A percentile compares a stretch with the other conserved stretches of the same genome.
These are phyloP conservation scores for Phyllosticta paracitricarpa DNA, from an alignment of 2,329 filamentous ascomycete genomes.

Conservation along the genomic window DNA sequence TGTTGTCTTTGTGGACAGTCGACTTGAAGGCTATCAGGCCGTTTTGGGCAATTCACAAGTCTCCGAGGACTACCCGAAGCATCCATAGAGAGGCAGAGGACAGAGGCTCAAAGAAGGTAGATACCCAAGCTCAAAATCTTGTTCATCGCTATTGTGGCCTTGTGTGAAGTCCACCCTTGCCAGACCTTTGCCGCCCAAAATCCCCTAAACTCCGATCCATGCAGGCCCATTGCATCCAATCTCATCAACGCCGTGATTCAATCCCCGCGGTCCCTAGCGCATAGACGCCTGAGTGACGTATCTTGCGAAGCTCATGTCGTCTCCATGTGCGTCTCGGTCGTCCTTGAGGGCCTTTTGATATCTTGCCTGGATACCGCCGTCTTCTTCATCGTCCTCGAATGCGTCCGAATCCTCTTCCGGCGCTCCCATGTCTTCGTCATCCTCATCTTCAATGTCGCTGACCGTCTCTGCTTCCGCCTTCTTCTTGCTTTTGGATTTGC, in stretches of 20 bases:
- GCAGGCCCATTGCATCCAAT: not conserved
- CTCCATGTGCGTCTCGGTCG: slow-evolving; percentile 26
- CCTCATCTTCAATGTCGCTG: slow-evolving; percentile 43
- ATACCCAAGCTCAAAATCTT: not conserved
- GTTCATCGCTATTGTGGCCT: not conserved
- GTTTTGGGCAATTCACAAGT: not conserved
- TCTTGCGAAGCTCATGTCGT: slow-evolving; percentile 43
- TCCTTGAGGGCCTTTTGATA: slow-evolving; percentile 67
- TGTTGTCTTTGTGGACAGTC: not conserved
- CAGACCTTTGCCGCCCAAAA: not conserved
- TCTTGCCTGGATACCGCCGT: slow-evolving; percentile 58
- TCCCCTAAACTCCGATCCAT: slow-evolving; percentile 1
- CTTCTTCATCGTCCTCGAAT: slow-evolving; percentile 42
- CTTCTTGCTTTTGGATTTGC: slow-evolving; percentile 22
- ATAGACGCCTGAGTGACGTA: slow-evolving; percentile 32
- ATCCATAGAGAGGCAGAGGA: not conserved
- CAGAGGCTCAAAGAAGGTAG: no score
- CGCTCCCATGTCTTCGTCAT: slow-evolving; percentile 38
- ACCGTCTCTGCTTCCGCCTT: slow-evolving; percentile 41
- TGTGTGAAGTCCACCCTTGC: not conserved
- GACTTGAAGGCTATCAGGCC: not conserved
- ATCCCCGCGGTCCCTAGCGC: not conserved
- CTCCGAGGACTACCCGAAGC: not conserved
- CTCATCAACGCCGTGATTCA: slow-evolving; percentile 2
- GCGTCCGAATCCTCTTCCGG: slow-evolving; percentile 46